A percentile compares a stretch with the other conserved stretches of the same genome.
phyloP scores from a whole-genome alignment of 768 basidiomycete species.

The Chalciporus sphaerocephalus region DNA sequence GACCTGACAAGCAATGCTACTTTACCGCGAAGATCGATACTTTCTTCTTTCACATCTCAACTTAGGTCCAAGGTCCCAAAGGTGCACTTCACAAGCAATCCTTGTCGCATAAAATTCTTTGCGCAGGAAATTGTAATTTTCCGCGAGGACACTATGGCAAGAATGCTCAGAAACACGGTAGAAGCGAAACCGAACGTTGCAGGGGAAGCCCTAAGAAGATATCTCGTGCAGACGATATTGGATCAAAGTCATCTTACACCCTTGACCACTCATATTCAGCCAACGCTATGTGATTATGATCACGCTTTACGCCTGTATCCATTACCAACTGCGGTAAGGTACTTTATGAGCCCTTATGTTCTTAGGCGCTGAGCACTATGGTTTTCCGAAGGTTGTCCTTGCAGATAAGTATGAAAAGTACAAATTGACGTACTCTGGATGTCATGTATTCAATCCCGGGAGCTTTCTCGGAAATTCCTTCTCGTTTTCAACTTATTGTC shows the following conservation, averaged over 20 bases:
- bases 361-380: constrained; percentile 5
- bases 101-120: constrained; percentile 92
- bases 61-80: constrained; percentile 73
- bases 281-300: constrained; percentile 85
- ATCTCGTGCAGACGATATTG: constrained; percentile 91
- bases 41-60: constrained; percentile 67
- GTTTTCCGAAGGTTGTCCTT: constrained; percentile 65
- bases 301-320: constrained; percentile 92
- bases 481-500: constrained; percentile 87
- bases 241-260: constrained; percentile 96
- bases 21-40: constrained; percentile 76
- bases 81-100: constrained; percentile 81
- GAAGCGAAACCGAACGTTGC: constrained; percentile 78
- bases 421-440: constrained; percentile 94
- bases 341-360: background rate
- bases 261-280: constrained; percentile 77
- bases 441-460: constrained; percentile 98
- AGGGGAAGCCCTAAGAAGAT: constrained; percentile 82
- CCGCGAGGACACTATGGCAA: constrained; percentile 88
- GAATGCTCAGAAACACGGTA: constrained; percentile 89
- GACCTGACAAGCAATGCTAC: constrained; percentile 81
- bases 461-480: constrained; percentile 81
- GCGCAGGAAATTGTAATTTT: constrained; percentile 94
- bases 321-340: constrained; percentile 80
- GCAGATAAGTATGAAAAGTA: constrained; percentile 97